Percentiles rank a stretch among this genome's conserved stretches.
Conservation (phyloP, 306 rosid species). For the Trifolium dubium region DNA sequence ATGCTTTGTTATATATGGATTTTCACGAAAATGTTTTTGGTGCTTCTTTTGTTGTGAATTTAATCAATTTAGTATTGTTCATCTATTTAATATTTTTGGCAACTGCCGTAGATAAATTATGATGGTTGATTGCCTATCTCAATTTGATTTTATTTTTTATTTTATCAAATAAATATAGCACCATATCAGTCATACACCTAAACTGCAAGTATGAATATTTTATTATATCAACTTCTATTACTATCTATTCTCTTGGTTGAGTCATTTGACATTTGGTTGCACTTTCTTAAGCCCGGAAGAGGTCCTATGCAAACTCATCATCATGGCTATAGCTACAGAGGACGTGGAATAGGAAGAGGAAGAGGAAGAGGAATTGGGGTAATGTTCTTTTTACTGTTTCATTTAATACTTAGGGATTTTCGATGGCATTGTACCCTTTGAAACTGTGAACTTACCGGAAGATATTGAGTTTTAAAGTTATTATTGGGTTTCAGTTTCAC, state of each 20-base stretch:
- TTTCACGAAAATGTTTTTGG: not conserved
- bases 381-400: conserved; percentile 38
- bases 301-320: conserved; percentile 52
- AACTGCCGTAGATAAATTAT: conserved; percentile 23
- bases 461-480: not conserved
- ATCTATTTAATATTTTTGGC: conserved; percentile 4
- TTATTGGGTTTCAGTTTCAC: not conserved
- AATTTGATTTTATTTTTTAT: conserved; percentile 4
- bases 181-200: not conserved
- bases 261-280: conserved; percentile 41
- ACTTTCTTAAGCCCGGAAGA: conserved; percentile 62
- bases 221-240: not conserved
- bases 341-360: conserved; percentile 77
- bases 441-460: conserved; percentile 1
- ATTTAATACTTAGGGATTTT: conserved; percentile 16
- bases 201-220: conserved; percentile 1
- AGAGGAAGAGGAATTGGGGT: conserved; percentile 71
- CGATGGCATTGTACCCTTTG: not conserved
- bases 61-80: conserved; percentile 16
- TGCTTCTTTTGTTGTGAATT: conserved; percentile 9
- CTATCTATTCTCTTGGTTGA: conserved; percentile 1
- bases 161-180: conserved; percentile 18
- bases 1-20: no score
- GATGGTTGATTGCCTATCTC: not conserved
- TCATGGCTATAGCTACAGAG: conserved; percentile 59